A percentile compares a stretch with the other conserved stretches of the same genome.
Conservation (phyloP, 2,329 filamentous ascomycete species). For the Apiospora aurea region DNA sequence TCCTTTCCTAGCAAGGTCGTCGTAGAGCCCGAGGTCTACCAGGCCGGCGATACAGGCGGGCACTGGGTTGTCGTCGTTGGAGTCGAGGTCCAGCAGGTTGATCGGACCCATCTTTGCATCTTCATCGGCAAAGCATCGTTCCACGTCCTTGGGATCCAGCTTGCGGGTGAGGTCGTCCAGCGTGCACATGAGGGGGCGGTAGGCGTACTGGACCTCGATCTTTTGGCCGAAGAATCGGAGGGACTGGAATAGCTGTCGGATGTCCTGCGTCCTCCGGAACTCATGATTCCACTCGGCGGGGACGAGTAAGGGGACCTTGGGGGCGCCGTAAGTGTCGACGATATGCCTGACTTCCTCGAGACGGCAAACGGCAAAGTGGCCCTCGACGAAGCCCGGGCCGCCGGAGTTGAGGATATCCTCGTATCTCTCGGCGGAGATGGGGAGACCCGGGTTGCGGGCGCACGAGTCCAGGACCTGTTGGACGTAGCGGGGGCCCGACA, state of each 20-base stretch:
- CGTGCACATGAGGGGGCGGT: constrained; percentile 16
- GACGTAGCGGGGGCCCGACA: constrained; percentile 10
- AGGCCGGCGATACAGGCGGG: constrained; percentile 16
- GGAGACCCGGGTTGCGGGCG: constrained; percentile 21
- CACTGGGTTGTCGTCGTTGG: constrained; percentile 24
- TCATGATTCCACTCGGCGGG: constrained; percentile 21
- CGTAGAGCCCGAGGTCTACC: constrained; percentile 11
- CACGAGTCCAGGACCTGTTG: constrained; percentile 20
- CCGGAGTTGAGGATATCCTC: background rate
- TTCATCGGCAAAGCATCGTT: constrained; percentile 10
- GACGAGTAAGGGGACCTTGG: constrained; percentile 20
- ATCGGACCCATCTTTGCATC: constrained; percentile 14
- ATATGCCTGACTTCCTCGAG: constrained; percentile 17
- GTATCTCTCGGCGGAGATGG: constrained; percentile 23
- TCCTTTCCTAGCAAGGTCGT: constrained; percentile 15
- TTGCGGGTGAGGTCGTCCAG: constrained; percentile 20
- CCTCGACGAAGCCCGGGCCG: constrained; percentile 24
- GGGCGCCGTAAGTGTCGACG: background rate
- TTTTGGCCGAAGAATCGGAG: constrained; percentile 23
- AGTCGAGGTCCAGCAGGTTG: constrained; percentile 24
- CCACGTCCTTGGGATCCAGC: constrained; percentile 23
- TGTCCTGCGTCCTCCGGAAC: constrained; percentile 14
- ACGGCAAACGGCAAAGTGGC: constrained; percentile 24
- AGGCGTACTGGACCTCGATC: constrained; percentile 23
- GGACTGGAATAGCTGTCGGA: constrained; percentile 13